Conservation (phyloP, 2,329 filamentous ascomycete genomes). For the Coniochaeta sp. region DNA sequence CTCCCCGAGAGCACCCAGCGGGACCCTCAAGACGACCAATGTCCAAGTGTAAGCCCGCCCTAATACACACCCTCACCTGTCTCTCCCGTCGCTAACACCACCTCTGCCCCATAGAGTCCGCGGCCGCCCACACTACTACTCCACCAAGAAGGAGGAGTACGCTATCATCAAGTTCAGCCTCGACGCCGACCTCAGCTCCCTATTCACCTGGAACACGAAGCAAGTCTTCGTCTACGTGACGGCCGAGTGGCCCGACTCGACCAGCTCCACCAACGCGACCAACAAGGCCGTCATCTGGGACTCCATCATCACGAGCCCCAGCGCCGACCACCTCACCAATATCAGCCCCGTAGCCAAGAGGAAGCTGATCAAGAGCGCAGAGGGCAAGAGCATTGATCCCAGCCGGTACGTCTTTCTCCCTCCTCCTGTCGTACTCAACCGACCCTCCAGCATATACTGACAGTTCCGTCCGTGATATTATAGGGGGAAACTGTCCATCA, state of each 20-base stretch:
- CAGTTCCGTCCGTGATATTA: too few relatives aligned
- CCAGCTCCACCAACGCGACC: slow-evolving; percentile 26
- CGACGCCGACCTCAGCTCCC: slow-evolving; percentile 79
- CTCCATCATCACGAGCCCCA: slow-evolving; percentile 74
- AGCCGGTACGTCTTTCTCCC: slow-evolving; percentile 33
- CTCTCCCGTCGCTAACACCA: slow-evolving; percentile 3
- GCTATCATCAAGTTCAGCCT: slow-evolving; percentile 90
- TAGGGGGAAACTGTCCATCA: slow-evolving; percentile 69
- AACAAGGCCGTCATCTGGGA: slow-evolving; percentile 93
- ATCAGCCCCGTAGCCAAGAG: slow-evolving; percentile 51
- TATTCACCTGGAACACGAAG: slow-evolving; percentile 99
- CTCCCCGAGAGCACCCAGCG: slow-evolving; percentile 57
- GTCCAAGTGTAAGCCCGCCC: slow-evolving; percentile 66
- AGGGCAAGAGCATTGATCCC: slow-evolving; percentile 53
- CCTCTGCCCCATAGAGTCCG: slow-evolving; percentile 52
- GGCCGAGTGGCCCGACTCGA: slow-evolving; percentile 53
- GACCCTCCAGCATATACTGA: too few relatives aligned
- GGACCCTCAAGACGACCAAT: slow-evolving; percentile 57
- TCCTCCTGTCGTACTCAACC: neutral
- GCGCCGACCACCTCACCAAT: slow-evolving; percentile 55
- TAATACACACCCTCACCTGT: neutral
- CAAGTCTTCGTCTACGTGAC: slow-evolving; percentile 95
- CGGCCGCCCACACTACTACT: slow-evolving; percentile 94
- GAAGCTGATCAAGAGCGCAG: slow-evolving; percentile 52
- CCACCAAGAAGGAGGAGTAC: slow-evolving; percentile 87